phyloP scores from a whole-genome alignment of 177 flowering plant species.

The Vitis hybrid region DNA sequence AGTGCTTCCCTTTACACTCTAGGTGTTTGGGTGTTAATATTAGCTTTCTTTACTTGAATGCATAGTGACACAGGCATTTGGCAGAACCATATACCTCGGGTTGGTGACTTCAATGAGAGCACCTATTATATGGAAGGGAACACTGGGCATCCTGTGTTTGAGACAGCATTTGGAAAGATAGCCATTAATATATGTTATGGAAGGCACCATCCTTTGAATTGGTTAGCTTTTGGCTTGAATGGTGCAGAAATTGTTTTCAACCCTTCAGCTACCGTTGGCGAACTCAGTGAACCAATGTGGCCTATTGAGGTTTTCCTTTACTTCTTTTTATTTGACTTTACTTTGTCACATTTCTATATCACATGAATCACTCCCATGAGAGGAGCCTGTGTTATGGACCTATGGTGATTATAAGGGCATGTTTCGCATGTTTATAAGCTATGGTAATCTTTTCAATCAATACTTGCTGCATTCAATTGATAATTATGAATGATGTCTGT shows the following conservation, averaged over 20 bases:
- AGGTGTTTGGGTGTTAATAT: neutral
- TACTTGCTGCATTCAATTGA: neutral
- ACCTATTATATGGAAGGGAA: slow-evolving; percentile 99
- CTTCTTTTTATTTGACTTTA: neutral
- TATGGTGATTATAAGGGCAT: too few relatives aligned
- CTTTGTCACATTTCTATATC: too few relatives aligned
- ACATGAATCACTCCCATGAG: neutral
- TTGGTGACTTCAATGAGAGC: slow-evolving; percentile 98
- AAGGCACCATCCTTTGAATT: slow-evolving; percentile 95
- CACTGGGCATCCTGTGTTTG: slow-evolving; percentile 97
- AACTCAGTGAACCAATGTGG: slow-evolving; percentile 99
- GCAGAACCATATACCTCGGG: slow-evolving; percentile 98
- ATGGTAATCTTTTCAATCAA: too few relatives aligned
- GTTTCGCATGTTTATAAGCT: too few relatives aligned
- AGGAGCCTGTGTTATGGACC: too few relatives aligned
- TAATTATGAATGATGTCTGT: slow-evolving; percentile 1
- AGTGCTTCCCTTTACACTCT: neutral
- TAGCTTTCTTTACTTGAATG: neutral
- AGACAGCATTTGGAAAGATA: slow-evolving; percentile 90
- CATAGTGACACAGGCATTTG: slow-evolving; percentile 13
- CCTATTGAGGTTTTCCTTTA: slow-evolving; percentile 73
- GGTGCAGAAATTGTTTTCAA: slow-evolving; percentile 99
- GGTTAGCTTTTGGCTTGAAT: slow-evolving; percentile 96
- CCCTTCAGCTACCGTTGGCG: slow-evolving; percentile 98
- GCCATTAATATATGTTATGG: slow-evolving; percentile 95